Conservation (phyloP, 306 rosid species). For the Cicer yamashitae region DNA sequence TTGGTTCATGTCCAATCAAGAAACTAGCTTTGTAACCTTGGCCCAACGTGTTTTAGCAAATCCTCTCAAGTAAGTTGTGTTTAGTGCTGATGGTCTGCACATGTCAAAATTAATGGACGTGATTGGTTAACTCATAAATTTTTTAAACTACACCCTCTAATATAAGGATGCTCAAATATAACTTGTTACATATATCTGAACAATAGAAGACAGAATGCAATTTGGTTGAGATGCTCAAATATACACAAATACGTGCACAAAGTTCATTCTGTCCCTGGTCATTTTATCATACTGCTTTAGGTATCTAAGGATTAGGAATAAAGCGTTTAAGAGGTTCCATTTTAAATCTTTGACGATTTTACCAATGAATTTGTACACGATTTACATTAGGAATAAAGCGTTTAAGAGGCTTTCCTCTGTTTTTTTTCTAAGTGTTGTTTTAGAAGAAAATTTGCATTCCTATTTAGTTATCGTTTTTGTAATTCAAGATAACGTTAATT, state of each 20-base stretch:
- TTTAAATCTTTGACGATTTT: neutral
- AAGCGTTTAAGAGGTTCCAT: neutral
- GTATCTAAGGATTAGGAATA: neutral
- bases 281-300: neutral
- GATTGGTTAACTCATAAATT: neutral
- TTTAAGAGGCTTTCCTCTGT: neutral
- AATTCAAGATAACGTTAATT: neutral
- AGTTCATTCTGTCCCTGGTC: neutral
- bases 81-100: slow-evolving; percentile 10
- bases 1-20: slow-evolving; percentile 99
- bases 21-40: slow-evolving; percentile 97
- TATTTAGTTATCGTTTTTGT: neutral
- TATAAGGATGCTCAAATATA: neutral
- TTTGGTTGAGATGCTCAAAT: neutral
- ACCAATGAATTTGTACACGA: neutral
- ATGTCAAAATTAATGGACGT: slow-evolving; percentile 9
- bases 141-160: slow-evolving; percentile 5
- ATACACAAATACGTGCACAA: neutral
- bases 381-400: neutral
- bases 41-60: slow-evolving; percentile 90
- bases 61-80: slow-evolving; percentile 88
- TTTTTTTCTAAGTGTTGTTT: neutral
- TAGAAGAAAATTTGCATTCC: neutral
- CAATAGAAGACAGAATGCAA: neutral
- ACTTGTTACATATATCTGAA: neutral